phyloP scores from a whole-genome alignment of 768 basidiomycete species.

The Russula earlei region DNA sequence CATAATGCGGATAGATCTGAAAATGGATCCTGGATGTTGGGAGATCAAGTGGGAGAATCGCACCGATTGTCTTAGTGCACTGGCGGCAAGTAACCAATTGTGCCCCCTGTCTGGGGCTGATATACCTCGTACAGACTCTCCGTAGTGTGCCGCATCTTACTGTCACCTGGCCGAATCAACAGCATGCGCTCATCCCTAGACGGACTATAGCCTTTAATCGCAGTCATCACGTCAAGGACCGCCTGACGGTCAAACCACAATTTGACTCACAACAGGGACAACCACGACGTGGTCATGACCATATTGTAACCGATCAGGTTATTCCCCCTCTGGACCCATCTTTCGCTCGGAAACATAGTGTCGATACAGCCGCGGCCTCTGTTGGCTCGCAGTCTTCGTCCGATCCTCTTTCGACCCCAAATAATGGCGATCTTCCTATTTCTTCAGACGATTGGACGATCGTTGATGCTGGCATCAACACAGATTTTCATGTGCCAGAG shows the following conservation, averaged over 20 bases:
- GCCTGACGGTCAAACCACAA: neutral
- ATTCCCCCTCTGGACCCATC: neutral
- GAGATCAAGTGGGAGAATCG: constrained; percentile 74
- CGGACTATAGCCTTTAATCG: constrained; percentile 2
- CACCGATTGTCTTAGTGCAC: constrained; percentile 63
- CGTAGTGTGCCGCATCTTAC: constrained; percentile 60
- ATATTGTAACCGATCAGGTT: neutral
- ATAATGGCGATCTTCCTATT: neutral
- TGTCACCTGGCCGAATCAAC: constrained; percentile 73
- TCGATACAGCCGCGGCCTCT: neutral
- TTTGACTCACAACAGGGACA: neutral
- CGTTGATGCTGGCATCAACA: neutral
- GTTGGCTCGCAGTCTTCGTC: constrained; percentile 7
- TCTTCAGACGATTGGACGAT: constrained; percentile 8
- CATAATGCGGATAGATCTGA: constrained; percentile 48
- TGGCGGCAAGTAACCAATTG: constrained; percentile 42
- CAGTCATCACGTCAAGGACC: constrained; percentile 3
- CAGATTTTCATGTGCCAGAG: neutral
- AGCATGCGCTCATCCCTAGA: constrained; percentile 23
- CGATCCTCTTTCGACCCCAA: neutral
- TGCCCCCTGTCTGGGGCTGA: neutral
- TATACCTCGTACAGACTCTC: constrained; percentile 40
- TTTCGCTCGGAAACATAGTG: neutral
- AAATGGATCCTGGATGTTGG: constrained; percentile 58
- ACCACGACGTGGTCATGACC: neutral